A percentile compares a stretch with the other conserved stretches of the same genome.
Evolutionary conservation across 169 alveolate species (phyloP).

Genomic region (Plasmodium knowlesi): DNA sequence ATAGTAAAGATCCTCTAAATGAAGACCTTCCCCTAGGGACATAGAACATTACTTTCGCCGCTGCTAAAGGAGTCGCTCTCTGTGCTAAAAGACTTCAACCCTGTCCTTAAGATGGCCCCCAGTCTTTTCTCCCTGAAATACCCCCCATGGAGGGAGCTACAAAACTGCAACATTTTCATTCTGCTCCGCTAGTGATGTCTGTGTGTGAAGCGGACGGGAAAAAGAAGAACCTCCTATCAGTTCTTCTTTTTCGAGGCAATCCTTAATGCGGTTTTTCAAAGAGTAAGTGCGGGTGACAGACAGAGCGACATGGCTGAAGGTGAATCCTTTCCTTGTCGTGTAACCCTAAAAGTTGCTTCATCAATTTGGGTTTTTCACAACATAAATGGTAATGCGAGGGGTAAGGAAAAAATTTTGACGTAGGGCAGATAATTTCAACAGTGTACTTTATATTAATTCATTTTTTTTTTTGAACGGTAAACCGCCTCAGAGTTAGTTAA

Average conservation of each 20-base stretch:
- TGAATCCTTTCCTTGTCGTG: neutral
- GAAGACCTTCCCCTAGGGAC: neutral
- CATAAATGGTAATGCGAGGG: neutral
- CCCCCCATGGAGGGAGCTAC: neutral
- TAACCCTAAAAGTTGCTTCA: neutral
- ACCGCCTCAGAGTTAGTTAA: neutral
- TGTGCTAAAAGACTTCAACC: neutral
- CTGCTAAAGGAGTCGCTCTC: neutral
- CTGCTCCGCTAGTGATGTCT: neutral
- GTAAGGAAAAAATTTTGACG: neutral
- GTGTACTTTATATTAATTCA: neutral
- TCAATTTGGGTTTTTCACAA: neutral
- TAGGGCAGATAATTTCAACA: neutral
- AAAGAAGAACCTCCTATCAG: neutral
- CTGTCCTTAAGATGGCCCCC: neutral
- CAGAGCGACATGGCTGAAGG: neutral
- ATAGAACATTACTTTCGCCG: slow-evolving; percentile 14
- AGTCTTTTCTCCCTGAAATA: slow-evolving; percentile 1
- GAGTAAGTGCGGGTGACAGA: neutral
- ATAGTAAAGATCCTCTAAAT: neutral
- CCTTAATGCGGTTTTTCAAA: neutral
- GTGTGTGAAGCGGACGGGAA: neutral
- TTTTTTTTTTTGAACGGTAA: neutral
- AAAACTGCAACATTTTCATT: neutral
- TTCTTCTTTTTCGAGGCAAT: neutral